A percentile compares a stretch with the other conserved stretches of the same genome.
These are phyloP conservation scores for Erucastrum elatum DNA, from an alignment of 345 rosid species.

Conservation along the genomic window DNA sequence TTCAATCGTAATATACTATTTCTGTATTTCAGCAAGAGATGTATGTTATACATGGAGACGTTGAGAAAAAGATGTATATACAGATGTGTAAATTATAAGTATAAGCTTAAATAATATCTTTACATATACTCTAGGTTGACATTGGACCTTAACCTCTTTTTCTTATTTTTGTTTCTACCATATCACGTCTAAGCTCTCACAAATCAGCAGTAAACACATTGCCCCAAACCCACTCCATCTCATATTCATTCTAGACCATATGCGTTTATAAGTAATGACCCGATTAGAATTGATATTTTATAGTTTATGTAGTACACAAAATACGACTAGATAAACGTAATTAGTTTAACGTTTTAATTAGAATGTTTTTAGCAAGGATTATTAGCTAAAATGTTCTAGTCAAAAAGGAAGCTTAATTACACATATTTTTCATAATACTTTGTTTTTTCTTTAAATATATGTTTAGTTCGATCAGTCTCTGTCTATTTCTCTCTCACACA, in stretches of 20 bases:
- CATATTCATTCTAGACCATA: constrained; percentile 16
- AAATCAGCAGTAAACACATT: constrained; percentile 43
- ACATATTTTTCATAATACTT: constrained; percentile 48
- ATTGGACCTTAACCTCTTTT: constrained; percentile 51
- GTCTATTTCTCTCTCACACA: constrained; percentile 24
- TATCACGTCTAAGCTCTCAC: constrained; percentile 37
- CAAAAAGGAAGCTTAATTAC: background rate
- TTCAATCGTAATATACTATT: background rate
- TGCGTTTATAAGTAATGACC: background rate
- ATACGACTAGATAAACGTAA: background rate
- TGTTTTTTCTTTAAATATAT: constrained; percentile 25
- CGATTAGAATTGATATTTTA: background rate
- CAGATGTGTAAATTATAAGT: constrained; percentile 23
- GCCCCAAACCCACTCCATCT: constrained; percentile 73
- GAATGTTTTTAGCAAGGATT: background rate
- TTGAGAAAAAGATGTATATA: background rate
- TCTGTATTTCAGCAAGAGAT: constrained; percentile 7
- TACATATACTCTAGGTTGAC: constrained; percentile 70
- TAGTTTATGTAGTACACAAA: background rate
- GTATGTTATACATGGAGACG: background rate
- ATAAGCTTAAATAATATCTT: constrained; percentile 43
- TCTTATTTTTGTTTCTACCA: constrained; percentile 29
- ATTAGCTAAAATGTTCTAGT: constrained; percentile 1
- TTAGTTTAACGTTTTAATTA: no score
- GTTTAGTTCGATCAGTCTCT: constrained; percentile 23